A percentile compares a stretch with the other conserved stretches of the same genome.
Conservation (phyloP, 2,329 filamentous ascomycete species). For the Helotiales sp. region DNA sequence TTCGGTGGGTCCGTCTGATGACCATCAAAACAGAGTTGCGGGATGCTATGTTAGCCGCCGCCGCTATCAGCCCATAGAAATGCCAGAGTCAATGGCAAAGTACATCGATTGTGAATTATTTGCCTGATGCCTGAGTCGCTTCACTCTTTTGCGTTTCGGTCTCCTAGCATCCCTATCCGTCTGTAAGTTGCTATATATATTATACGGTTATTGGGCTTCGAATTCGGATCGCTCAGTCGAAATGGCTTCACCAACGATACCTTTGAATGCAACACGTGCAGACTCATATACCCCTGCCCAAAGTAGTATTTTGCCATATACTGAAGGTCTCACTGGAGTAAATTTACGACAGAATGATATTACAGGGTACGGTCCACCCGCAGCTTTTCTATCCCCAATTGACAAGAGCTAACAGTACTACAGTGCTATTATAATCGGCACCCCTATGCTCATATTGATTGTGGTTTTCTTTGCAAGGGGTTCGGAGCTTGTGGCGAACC, state of each 20-base stretch:
- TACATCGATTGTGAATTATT: background rate
- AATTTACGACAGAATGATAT: slow-evolving; percentile 16
- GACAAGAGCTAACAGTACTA: background rate
- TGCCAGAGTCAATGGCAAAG: too few species aligned
- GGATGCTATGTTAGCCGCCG: too few species aligned
- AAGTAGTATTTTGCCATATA: slow-evolving; percentile 13
- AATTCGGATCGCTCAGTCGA: background rate
- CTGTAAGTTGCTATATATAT: background rate
- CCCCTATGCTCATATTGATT: slow-evolving; percentile 6
- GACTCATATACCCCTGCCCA: background rate
- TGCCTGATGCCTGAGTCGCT: background rate
- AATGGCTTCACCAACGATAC: background rate
- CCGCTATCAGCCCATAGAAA: too few species aligned
- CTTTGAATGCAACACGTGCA: background rate
- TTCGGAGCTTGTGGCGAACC: background rate
- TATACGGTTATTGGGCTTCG: background rate
- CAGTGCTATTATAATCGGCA: slow-evolving; percentile 9
- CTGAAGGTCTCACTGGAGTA: slow-evolving; percentile 15
- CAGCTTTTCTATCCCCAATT: background rate
- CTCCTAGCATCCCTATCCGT: background rate
- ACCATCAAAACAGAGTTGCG: too few species aligned
- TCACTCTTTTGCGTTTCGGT: background rate
- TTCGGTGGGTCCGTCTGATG: background rate
- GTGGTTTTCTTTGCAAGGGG: slow-evolving; percentile 6
- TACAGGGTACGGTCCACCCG: slow-evolving; percentile 4